Evolutionary conservation across 768 basidiomycete species (phyloP).

Genomic region (Amanita fuliginea): DNA sequence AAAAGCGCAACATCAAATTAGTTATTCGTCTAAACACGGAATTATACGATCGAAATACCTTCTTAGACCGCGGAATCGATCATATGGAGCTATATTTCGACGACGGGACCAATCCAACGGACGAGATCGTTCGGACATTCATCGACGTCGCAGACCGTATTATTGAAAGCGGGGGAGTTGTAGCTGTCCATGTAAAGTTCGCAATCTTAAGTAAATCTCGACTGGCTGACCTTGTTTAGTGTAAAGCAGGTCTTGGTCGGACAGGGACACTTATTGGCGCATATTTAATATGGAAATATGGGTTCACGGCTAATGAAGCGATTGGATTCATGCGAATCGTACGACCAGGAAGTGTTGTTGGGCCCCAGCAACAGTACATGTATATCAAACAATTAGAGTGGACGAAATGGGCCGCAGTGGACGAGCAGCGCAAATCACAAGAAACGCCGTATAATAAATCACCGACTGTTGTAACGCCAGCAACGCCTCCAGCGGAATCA

Average conservation of each 20-base stretch:
- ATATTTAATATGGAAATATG: constrained; percentile 97
- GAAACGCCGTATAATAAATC: constrained; percentile 23
- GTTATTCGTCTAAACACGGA: constrained; percentile 92
- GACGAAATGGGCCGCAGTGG: constrained; percentile 86
- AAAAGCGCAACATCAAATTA: constrained; percentile 75
- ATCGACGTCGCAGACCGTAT: constrained; percentile 75
- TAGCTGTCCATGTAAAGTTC: constrained; percentile 74
- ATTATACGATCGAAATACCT: constrained; percentile 75
- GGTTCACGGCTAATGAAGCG: constrained; percentile 90
- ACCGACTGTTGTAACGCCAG: constrained; percentile 52
- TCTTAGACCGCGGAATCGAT: constrained; percentile 76
- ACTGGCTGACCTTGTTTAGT: constrained; percentile 34
- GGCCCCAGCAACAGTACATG: constrained; percentile 90
- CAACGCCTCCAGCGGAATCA: constrained; percentile 69
- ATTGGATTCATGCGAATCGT: constrained; percentile 99
- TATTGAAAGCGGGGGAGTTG: constrained; percentile 68
- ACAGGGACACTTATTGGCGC: constrained; percentile 97
- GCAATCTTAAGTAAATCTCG: background rate
- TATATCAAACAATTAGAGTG: constrained; percentile 91
- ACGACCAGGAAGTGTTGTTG: constrained; percentile 88
- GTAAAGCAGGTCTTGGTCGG: constrained; percentile 92
- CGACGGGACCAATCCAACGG: constrained; percentile 95
- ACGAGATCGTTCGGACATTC: constrained; percentile 89
- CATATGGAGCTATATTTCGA: constrained; percentile 94
- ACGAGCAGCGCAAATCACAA: constrained; percentile 55